phyloP scores from a whole-genome alignment of 768 basidiomycete species.

The Daedalea quercina region DNA sequence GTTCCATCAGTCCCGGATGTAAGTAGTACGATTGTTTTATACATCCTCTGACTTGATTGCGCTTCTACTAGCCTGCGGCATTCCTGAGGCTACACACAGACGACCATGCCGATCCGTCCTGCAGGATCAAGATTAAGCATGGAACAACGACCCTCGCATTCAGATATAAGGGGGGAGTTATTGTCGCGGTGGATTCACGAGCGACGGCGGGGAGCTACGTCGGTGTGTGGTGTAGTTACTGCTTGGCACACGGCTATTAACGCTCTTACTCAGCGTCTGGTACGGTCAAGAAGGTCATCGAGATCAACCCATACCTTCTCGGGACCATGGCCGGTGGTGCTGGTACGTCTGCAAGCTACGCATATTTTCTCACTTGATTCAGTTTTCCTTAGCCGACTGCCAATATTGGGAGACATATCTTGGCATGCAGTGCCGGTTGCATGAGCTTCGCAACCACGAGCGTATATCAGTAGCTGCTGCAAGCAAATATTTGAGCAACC shows the following conservation, averaged over 20 bases:
- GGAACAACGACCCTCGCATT: slow-evolving; percentile 98
- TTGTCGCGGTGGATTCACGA: slow-evolving; percentile 98
- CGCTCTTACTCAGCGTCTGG: slow-evolving; percentile 62
- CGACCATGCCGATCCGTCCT: slow-evolving; percentile 88
- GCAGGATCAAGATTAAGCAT: slow-evolving; percentile 97
- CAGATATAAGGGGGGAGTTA: slow-evolving; percentile 92
- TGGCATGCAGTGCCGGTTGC: slow-evolving; percentile 93
- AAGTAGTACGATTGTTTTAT: slow-evolving; percentile 25
- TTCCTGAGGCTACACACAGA: slow-evolving; percentile 94
- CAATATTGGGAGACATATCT: slow-evolving; percentile 99
- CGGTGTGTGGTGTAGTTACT: slow-evolving; percentile 42
- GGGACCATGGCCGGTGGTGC: slow-evolving; percentile 99
- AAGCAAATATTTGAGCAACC: slow-evolving; percentile 94
- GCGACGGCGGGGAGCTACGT: slow-evolving; percentile 97
- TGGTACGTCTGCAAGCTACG: slow-evolving; percentile 41
- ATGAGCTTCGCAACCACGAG: slow-evolving; percentile 94
- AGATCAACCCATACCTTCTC: slow-evolving; percentile 98
- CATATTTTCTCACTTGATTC: background rate
- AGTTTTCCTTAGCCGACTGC: slow-evolving; percentile 63
- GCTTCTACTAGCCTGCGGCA: slow-evolving; percentile 60
- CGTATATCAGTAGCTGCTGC: slow-evolving; percentile 99
- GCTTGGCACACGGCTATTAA: background rate
- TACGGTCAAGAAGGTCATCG: slow-evolving; percentile 99
- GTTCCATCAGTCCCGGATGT: slow-evolving; percentile 75
- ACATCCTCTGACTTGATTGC: background rate